A percentile compares a stretch with the other conserved stretches of the same genome.
These are phyloP conservation scores for Trametes cinnabarina DNA, from an alignment of 768 basidiomycete genomes.

Conservation along the genomic window DNA sequence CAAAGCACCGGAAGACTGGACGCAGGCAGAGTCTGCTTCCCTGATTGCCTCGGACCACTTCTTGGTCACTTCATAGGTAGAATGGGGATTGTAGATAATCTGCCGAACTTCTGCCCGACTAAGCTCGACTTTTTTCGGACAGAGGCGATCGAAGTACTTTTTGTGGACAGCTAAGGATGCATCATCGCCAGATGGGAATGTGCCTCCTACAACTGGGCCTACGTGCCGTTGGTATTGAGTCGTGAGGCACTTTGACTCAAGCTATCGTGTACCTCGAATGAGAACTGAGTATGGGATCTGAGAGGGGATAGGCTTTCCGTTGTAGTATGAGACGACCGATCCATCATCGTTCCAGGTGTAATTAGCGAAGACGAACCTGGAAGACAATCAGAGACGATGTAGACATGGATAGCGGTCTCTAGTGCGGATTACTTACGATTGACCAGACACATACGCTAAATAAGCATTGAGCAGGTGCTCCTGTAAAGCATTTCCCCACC, in stretches of 20 bases:
- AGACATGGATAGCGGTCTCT: not conserved
- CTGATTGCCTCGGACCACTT: not conserved
- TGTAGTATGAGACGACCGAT: not conserved
- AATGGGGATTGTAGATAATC: not conserved
- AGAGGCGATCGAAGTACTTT: conserved; percentile 9
- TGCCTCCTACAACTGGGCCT: conserved; percentile 7
- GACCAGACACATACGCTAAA: not conserved
- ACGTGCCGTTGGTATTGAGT: not conserved
- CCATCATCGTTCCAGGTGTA: conserved; percentile 15
- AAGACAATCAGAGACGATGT: no score
- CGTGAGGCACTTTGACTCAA: not conserved
- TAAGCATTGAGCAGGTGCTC: conserved; percentile 10
- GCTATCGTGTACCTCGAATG: conserved; percentile 14
- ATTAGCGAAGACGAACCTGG: conserved; percentile 11
- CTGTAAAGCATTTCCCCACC: conserved; percentile 12
- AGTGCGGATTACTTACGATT: not conserved
- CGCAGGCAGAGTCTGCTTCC: not conserved
- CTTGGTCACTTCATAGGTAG: not conserved
- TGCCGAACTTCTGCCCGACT: not conserved
- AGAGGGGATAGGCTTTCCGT: conserved; percentile 6
- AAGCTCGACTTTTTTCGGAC: not conserved
- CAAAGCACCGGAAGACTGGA: not conserved
- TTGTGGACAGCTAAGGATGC: not conserved
- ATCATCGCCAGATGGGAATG: not conserved
- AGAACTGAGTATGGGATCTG: conserved; percentile 10